A percentile compares a stretch with the other conserved stretches of the same genome.
phyloP scores from a whole-genome alignment of 1,284 basidiomycete species.

The Irpex rosettiformis region DNA sequence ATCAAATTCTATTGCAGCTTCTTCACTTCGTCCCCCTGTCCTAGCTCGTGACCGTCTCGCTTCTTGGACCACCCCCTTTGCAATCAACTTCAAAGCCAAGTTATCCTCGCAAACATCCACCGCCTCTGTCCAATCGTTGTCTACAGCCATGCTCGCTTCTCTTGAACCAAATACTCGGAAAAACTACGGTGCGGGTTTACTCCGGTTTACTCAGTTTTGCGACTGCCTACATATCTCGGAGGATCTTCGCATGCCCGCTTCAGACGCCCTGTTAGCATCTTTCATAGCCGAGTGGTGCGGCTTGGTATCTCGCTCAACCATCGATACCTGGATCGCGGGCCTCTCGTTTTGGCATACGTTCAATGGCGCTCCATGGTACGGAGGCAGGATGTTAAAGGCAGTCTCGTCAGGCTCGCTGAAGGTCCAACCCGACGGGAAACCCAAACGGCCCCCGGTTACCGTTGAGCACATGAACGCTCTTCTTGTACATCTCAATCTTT shows the following conservation, averaged over 20 bases:
- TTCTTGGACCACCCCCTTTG: constrained; percentile 1
- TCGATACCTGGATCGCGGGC: constrained; percentile 26
- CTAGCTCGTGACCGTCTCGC: constrained; percentile 9
- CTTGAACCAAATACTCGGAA: constrained; percentile 21
- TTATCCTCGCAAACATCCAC: not conserved
- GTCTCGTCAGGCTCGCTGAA: constrained; percentile 22
- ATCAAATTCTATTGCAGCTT: not conserved
- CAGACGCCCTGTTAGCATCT: constrained; percentile 21
- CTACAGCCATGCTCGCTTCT: not conserved
- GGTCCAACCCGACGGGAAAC: constrained; percentile 18
- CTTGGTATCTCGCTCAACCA: not conserved
- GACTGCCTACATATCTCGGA: constrained; percentile 28
- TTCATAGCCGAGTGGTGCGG: constrained; percentile 20
- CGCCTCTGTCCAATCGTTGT: not conserved
- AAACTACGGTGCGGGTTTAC: constrained; percentile 31
- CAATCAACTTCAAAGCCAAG: not conserved
- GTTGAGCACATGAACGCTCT: constrained; percentile 29
- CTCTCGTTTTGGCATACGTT: constrained; percentile 31
- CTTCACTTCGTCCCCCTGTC: not conserved
- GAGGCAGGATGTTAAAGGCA: constrained; percentile 17
- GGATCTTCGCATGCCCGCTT: constrained; percentile 30
- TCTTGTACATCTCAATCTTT: constrained; percentile 6
- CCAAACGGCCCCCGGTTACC: constrained; percentile 29
- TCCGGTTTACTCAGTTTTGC: constrained; percentile 34
- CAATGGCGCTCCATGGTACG: constrained; percentile 29